Evolutionary conservation across 1,284 basidiomycete species (phyloP), one percentile per base, ranked within the genome.

Genomic region (Leccinum fuscescens): DNA sequence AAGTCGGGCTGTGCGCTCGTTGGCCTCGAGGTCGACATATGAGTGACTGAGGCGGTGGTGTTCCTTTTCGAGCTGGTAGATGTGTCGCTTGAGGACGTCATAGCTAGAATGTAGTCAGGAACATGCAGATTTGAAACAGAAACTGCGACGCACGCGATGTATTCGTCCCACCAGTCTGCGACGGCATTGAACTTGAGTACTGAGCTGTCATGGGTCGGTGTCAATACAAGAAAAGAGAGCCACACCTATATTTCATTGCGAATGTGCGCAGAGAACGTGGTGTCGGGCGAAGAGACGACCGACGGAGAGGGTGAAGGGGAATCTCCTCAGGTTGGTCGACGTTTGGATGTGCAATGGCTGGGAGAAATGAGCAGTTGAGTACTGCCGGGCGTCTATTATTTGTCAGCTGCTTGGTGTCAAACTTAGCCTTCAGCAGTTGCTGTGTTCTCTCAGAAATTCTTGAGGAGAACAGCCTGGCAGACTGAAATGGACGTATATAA

Each of bases 161-260:
- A 98, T 65, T 95, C 87, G 68, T 94, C 91, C 84, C 90, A 91
- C 95, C 96, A 98, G 64, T 98, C 95, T 1, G 94, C 83, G 46
- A 96, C 92, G 22, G 93, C 90, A 70, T 98, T 97, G 77, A 96
- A 95, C 73, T 96, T 93, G 64, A 97, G 82, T 14, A n/a, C 89
- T 31, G 86, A 87, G 66, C 86, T 88, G 56, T 1, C 20, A 6
- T 14, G 3, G 4, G 15, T 20, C 49, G 11, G 37, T 8, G 54
- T 68, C 31, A 59, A 29, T 31, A 42, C 8, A 11, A 46, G 27
- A 29, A 3, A 17, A 11, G 12, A 49, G 14, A 44, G 24, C 4
- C 70, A 27, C 55, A 80, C 84, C 84, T 86, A 67, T 84, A 86
- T 71, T 86, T 86, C 84, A 86, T 86, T 55, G 79, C 76, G 27